Conservation (phyloP, 306 rosid species). For the Dryas alaskensis region DNA sequence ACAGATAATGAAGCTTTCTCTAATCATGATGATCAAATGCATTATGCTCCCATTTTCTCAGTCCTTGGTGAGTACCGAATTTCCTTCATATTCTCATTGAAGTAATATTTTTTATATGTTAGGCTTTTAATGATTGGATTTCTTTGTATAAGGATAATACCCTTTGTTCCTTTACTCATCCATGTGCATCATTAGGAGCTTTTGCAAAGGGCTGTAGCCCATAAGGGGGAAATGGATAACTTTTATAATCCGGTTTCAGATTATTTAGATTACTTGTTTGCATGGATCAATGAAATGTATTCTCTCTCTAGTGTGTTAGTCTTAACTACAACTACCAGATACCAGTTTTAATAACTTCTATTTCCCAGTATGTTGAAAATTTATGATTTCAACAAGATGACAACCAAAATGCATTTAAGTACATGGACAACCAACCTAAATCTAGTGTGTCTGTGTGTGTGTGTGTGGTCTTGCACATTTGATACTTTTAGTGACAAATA, state of each 20-base stretch:
- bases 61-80: slow-evolving; percentile 51
- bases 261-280: background rate
- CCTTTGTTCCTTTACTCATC: background rate
- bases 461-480: background rate
- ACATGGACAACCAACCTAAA: background rate
- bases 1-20: slow-evolving; percentile 33
- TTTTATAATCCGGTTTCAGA: background rate
- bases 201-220: background rate
- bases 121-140: background rate
- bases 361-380: background rate
- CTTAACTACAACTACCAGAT: background rate
- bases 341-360: background rate
- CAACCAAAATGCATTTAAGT: background rate
- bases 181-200: background rate
- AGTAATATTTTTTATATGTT: background rate
- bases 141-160: background rate
- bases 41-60: slow-evolving; percentile 39
- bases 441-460: background rate
- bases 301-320: background rate
- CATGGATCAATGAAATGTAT: too few relatives aligned
- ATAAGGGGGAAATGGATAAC: background rate
- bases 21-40: slow-evolving; percentile 29
- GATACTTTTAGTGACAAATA: background rate
- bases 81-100: background rate
- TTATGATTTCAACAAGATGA: background rate